A percentile compares a stretch with the other conserved stretches of the same genome.
phyloP scores from a whole-genome alignment of 2,329 filamentous ascomycete genomes.

The Cordyceps cicadae region DNA sequence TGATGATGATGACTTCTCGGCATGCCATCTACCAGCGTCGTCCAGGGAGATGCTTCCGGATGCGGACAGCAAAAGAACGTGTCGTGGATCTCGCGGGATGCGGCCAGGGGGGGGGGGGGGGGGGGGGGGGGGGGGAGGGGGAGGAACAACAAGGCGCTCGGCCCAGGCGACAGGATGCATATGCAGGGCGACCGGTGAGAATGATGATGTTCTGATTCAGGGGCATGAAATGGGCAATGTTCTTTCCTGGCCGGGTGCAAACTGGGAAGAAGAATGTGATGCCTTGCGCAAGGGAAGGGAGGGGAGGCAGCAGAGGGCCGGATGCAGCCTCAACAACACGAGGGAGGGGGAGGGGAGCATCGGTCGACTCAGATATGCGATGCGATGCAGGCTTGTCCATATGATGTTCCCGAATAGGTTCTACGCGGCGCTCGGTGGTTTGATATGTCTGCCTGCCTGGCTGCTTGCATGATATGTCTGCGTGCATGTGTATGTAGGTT shows the following conservation, averaged over 20 bases:
- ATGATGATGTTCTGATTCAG: not conserved
- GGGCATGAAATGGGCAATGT: no score
- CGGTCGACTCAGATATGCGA: not conserved
- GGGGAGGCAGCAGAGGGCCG: not conserved
- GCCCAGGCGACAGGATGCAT: not conserved
- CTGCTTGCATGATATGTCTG: no score
- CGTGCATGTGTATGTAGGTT: no score
- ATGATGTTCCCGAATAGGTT: constrained; percentile 1
- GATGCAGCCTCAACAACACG: not conserved
- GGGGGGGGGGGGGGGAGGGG: no score
- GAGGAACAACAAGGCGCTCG: no score
- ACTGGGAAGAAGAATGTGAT: no score
- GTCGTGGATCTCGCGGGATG: not conserved
- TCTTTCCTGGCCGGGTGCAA: no score
- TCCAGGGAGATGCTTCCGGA: constrained; percentile 1
- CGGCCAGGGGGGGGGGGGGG: no score
- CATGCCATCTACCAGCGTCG: not conserved
- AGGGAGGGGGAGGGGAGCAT: not conserved
- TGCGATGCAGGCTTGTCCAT: not conserved
- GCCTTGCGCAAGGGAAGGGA: not conserved
- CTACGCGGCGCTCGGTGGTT: not conserved
- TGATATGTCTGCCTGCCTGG: no score
- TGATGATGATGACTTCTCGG: no score
- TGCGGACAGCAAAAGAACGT: not conserved
- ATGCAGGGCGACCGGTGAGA: not conserved